phyloP scores from a whole-genome alignment of 2,329 filamentous ascomycete species.

The Phoma herbarum region DNA sequence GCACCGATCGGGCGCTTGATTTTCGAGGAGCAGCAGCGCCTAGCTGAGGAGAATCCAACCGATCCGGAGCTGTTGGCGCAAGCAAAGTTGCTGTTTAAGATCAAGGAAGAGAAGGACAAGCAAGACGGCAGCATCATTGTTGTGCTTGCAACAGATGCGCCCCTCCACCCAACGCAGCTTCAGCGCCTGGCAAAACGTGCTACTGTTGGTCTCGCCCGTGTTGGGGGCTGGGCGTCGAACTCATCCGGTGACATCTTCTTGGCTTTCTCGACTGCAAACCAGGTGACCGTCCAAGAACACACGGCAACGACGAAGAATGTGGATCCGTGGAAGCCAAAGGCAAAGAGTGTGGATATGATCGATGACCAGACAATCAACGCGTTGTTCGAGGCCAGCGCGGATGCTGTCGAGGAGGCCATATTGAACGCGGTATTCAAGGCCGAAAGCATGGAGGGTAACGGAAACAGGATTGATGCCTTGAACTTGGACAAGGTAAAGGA shows the following conservation, averaged over 20 bases:
- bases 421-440: constrained; percentile 71
- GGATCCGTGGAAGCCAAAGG: constrained; percentile 50
- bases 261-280: constrained; percentile 70
- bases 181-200: constrained; percentile 68
- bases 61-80: constrained; percentile 40
- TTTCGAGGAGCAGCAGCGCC: constrained; percentile 56
- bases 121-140: constrained; percentile 72
- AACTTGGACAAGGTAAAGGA: constrained; percentile 48
- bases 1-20: constrained; percentile 69
- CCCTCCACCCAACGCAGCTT: constrained; percentile 66
- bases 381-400: constrained; percentile 68
- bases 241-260: constrained; percentile 73
- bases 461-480: constrained; percentile 53
- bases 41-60: constrained; percentile 39
- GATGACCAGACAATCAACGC: constrained; percentile 69
- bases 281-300: constrained; percentile 56
- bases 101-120: constrained; percentile 54
- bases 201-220: constrained; percentile 67
- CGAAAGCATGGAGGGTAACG: constrained; percentile 65
- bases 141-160: constrained; percentile 68
- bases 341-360: constrained; percentile 59
- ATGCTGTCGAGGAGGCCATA: constrained; percentile 72
- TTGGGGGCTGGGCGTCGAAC: constrained; percentile 69
- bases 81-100: constrained; percentile 41
- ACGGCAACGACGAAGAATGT: constrained; percentile 31